These are phyloP conservation scores for Mucor racemosus DNA, from an alignment of 371 early-diverging fungal genomes.

Conservation along the genomic window DNA sequence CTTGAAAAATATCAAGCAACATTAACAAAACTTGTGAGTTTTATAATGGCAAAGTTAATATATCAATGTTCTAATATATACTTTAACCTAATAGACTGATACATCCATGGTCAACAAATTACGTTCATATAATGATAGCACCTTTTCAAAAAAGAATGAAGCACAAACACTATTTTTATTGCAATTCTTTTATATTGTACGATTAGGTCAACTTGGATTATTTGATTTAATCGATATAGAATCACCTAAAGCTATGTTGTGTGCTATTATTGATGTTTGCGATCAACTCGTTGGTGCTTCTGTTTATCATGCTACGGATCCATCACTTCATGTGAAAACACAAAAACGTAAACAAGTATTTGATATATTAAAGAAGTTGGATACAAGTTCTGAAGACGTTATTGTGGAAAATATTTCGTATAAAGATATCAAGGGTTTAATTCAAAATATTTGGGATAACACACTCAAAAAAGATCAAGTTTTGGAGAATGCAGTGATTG, in stretches of 20 bases:
- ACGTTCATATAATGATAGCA: slow-evolving; percentile 4
- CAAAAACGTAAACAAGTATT: slow-evolving; percentile 24
- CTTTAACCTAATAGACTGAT: slow-evolving; percentile 1
- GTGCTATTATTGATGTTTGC: slow-evolving; percentile 31
- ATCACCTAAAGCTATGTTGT: slow-evolving; percentile 17
- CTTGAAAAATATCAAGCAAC: slow-evolving; percentile 15
- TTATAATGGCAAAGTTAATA: neutral
- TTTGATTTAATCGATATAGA: slow-evolving; percentile 28
- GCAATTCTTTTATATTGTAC: slow-evolving; percentile 44
- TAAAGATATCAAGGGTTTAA: slow-evolving; percentile 31
- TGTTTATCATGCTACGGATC: slow-evolving; percentile 30
- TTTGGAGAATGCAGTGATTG: neutral
- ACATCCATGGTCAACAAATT: slow-evolving; percentile 5
- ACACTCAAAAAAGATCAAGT: slow-evolving; percentile 11
- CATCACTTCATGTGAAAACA: slow-evolving; percentile 10
- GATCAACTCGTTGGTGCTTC: slow-evolving; percentile 45
- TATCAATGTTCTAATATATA: neutral
- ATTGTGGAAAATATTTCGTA: slow-evolving; percentile 32
- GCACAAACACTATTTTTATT: slow-evolving; percentile 33
- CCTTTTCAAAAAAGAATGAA: slow-evolving; percentile 11
- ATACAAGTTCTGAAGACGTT: slow-evolving; percentile 23
- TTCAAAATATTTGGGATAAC: slow-evolving; percentile 35
- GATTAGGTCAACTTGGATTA: slow-evolving; percentile 43
- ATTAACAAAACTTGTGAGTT: slow-evolving; percentile 10
- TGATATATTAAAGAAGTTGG: slow-evolving; percentile 34